Percentiles rank a stretch among this genome's conserved stretches.
These are phyloP conservation scores for Glaciozyma martinii DNA, from an alignment of 768 basidiomycete genomes.

Conservation along the genomic window DNA sequence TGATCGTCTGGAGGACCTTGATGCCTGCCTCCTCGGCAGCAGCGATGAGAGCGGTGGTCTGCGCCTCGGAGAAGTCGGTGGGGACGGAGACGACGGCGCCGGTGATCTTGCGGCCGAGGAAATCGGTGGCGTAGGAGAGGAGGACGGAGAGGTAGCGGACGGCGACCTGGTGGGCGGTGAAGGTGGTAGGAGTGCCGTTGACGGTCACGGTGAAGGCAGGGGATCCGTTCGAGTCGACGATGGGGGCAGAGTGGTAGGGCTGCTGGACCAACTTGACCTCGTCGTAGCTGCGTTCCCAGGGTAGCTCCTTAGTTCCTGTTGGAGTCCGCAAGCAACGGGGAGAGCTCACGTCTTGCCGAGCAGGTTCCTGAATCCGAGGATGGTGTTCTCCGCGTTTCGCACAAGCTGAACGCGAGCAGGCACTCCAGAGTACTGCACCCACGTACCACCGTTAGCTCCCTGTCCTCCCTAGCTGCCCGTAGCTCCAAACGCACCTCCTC, in stretches of 20 bases:
- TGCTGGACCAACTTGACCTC: slow-evolving; percentile 33
- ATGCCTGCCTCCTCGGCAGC: slow-evolving; percentile 76
- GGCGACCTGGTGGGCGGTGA: slow-evolving; percentile 75
- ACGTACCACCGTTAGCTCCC: not conserved
- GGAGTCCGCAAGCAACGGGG: not conserved
- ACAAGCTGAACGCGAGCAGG: slow-evolving; percentile 89
- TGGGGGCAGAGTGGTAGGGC: slow-evolving; percentile 48
- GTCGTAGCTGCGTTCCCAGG: slow-evolving; percentile 24
- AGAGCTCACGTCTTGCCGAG: slow-evolving; percentile 73
- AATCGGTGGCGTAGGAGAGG: slow-evolving; percentile 77
- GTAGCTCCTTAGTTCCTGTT: not conserved
- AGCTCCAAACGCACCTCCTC: slow-evolving; percentile 8
- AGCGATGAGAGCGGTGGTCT: slow-evolving; percentile 59
- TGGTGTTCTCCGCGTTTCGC: slow-evolving; percentile 88
- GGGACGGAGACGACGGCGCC: slow-evolving; percentile 81
- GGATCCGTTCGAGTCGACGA: slow-evolving; percentile 58
- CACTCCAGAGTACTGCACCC: slow-evolving; percentile 79
- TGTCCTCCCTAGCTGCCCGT: not conserved
- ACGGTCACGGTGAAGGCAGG: slow-evolving; percentile 48
- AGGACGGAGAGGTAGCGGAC: slow-evolving; percentile 78
- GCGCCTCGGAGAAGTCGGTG: slow-evolving; percentile 58
- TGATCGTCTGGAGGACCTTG: slow-evolving; percentile 71
- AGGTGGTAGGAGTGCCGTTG: slow-evolving; percentile 46
- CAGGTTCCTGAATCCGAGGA: slow-evolving; percentile 86
- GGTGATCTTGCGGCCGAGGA: slow-evolving; percentile 58